Percentiles rank a stretch among this genome's conserved stretches.
Conservation (phyloP, 2,329 filamentous ascomycete species). For the Neofusicoccum ribis region DNA sequence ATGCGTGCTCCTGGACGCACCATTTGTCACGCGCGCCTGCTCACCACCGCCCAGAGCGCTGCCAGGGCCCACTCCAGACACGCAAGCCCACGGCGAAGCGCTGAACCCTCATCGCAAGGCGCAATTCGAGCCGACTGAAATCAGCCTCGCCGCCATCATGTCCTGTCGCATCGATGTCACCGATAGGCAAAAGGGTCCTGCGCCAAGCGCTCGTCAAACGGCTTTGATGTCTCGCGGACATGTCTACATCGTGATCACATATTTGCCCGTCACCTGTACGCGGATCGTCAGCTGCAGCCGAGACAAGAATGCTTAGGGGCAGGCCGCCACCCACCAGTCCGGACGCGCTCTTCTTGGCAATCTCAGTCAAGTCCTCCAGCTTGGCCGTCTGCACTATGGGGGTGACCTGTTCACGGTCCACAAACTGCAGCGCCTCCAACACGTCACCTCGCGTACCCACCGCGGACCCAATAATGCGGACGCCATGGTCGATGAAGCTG, state of each 20-base stretch:
- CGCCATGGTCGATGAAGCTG: slow-evolving; percentile 11
- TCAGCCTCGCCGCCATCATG: background rate
- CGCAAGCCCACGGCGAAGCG: background rate
- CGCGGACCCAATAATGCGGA: slow-evolving; percentile 45
- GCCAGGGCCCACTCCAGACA: background rate
- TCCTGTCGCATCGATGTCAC: background rate
- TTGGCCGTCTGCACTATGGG: slow-evolving; percentile 4
- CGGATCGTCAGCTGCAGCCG: slow-evolving; percentile 5
- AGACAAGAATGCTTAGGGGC: background rate
- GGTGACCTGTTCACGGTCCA: slow-evolving; percentile 12
- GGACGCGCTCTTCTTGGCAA: slow-evolving; percentile 7
- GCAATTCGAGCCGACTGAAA: background rate
- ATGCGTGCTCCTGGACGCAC: slow-evolving; percentile 1
- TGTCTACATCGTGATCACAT: slow-evolving; percentile 11
- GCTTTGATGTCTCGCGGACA: background rate
- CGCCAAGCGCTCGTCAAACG: background rate
- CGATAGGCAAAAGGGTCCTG: background rate
- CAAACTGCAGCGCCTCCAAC: slow-evolving; percentile 37
- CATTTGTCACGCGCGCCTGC: background rate
- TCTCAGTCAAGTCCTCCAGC: slow-evolving; percentile 10
- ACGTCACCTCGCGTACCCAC: slow-evolving; percentile 48
- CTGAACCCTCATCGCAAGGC: background rate
- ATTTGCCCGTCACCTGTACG: slow-evolving; percentile 1
- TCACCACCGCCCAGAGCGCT: background rate
- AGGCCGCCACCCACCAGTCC: slow-evolving; percentile 7